A percentile compares a stretch with the other conserved stretches of the same genome.
Conservation (phyloP, 306 rosid genomes). For the Sechiopsis laciniata region DNA sequence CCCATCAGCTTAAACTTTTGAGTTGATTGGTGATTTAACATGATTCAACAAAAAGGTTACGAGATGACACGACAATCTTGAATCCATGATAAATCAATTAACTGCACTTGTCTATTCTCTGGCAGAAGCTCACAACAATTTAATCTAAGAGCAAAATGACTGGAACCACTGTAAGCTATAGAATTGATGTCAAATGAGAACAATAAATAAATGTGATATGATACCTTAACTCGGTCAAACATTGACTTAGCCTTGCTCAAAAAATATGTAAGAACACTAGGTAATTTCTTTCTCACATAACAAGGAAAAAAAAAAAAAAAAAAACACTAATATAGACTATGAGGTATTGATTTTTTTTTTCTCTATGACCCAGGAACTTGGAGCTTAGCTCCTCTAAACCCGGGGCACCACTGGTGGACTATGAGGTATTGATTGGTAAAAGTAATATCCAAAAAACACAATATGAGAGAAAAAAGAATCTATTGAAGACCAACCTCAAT, state of each 20-base stretch:
- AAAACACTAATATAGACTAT: not conserved
- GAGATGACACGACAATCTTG: not conserved
- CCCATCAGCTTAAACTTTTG: no score
- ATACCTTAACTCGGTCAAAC: not conserved
- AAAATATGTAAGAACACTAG: not conserved
- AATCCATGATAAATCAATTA: not conserved
- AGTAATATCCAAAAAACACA: not conserved
- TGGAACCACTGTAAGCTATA: not conserved
- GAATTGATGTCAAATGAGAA: not conserved
- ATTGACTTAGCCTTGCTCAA: constrained; percentile 1
- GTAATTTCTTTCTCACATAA: constrained; percentile 7
- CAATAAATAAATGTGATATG: not conserved
- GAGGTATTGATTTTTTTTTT: not conserved
- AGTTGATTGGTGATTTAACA: no score
- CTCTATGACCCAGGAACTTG: no score
- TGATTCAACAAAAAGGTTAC: not conserved
- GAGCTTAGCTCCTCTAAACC: no score
- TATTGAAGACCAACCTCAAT: not conserved
- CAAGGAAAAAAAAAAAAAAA: not conserved
- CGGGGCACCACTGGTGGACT: no score
- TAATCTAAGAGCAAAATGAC: not conserved
- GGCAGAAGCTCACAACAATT: not conserved
- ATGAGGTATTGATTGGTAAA: not conserved
- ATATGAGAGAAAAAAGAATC: not conserved
- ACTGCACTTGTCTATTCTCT: not conserved